A percentile compares a stretch with the other conserved stretches of the same genome.
Conservation (phyloP, 768 basidiomycete species). For the Boletus tylopilopsis region DNA sequence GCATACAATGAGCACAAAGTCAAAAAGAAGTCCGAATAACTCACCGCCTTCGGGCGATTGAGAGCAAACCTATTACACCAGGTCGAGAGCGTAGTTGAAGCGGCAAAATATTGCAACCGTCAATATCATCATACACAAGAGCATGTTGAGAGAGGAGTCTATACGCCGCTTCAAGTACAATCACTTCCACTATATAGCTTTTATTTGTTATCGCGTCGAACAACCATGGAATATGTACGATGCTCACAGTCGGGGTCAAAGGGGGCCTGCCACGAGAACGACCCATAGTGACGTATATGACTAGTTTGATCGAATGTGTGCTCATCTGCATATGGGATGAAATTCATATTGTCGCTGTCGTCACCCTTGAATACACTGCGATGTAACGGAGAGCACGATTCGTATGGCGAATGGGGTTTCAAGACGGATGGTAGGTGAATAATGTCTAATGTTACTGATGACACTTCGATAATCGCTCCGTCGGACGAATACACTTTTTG, state of each 20-base stretch:
- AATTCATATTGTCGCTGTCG: slow-evolving; percentile 53
- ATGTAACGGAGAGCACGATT: slow-evolving; percentile 49
- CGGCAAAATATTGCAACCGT: slow-evolving; percentile 46
- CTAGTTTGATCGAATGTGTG: slow-evolving; percentile 40
- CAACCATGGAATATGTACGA: background rate
- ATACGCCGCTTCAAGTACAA: slow-evolving; percentile 46
- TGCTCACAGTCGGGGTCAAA: slow-evolving; percentile 41
- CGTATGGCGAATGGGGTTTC: slow-evolving; percentile 43
- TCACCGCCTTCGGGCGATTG: slow-evolving; percentile 21
- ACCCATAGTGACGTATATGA: slow-evolving; percentile 41
- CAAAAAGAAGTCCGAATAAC: slow-evolving; percentile 20
- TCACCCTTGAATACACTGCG: slow-evolving; percentile 53
- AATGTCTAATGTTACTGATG: slow-evolving; percentile 13
- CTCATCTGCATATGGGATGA: slow-evolving; percentile 64
- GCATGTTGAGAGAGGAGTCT: slow-evolving; percentile 37
- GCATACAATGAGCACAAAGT: slow-evolving; percentile 3
- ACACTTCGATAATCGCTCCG: slow-evolving; percentile 8
- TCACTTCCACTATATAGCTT: slow-evolving; percentile 40
- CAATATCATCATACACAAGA: slow-evolving; percentile 44
- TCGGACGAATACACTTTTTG: slow-evolving; percentile 16
- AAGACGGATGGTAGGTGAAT: slow-evolving; percentile 10
- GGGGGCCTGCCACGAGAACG: slow-evolving; percentile 49
- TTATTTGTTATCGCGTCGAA: slow-evolving; percentile 21
- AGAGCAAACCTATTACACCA: slow-evolving; percentile 27
- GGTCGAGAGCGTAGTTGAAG: slow-evolving; percentile 29